Percentiles rank a stretch among this genome's conserved stretches.
These are phyloP conservation scores for Glycine latifolia DNA, from an alignment of 306 rosid genomes.

Conservation along the genomic window DNA sequence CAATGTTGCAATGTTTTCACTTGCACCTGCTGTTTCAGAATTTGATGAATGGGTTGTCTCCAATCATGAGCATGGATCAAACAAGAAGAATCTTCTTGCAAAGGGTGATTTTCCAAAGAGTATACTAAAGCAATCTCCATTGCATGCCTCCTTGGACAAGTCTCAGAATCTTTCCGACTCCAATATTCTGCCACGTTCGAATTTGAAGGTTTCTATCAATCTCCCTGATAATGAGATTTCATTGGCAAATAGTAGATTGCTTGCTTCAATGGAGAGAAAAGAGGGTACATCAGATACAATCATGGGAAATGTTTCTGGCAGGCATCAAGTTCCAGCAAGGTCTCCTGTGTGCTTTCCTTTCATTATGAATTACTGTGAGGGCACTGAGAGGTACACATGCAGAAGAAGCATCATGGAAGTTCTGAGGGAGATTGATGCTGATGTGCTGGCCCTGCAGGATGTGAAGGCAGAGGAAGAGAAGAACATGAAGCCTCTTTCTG, in stretches of 20 bases:
- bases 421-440: slow-evolving; percentile 83
- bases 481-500: slow-evolving; percentile 84
- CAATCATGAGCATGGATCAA: slow-evolving; percentile 42
- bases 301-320: slow-evolving; percentile 47
- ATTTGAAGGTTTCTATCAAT: slow-evolving; percentile 79
- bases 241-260: slow-evolving; percentile 65
- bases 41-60: slow-evolving; percentile 48
- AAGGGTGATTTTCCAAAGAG: slow-evolving; percentile 66
- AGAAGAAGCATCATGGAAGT: slow-evolving; percentile 79
- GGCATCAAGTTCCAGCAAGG: slow-evolving; percentile 72
- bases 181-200: slow-evolving; percentile 55
- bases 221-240: slow-evolving; percentile 91
- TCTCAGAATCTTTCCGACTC: slow-evolving; percentile 48
- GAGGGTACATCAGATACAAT: slow-evolving; percentile 47
- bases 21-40: slow-evolving; percentile 84
- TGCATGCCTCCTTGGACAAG: slow-evolving; percentile 51
- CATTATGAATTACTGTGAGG: slow-evolving; percentile 56
- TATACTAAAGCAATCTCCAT: slow-evolving; percentile 82
- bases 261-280: slow-evolving; percentile 49
- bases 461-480: slow-evolving; percentile 91
- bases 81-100: slow-evolving; percentile 36
- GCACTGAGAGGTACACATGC: slow-evolving; percentile 56
- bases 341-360: slow-evolving; percentile 79
- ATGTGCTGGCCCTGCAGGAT: slow-evolving; percentile 84
- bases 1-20: slow-evolving; percentile 94